Conservation (phyloP, 805 yeast species). For the Cyberlindnera xylosilytica region DNA sequence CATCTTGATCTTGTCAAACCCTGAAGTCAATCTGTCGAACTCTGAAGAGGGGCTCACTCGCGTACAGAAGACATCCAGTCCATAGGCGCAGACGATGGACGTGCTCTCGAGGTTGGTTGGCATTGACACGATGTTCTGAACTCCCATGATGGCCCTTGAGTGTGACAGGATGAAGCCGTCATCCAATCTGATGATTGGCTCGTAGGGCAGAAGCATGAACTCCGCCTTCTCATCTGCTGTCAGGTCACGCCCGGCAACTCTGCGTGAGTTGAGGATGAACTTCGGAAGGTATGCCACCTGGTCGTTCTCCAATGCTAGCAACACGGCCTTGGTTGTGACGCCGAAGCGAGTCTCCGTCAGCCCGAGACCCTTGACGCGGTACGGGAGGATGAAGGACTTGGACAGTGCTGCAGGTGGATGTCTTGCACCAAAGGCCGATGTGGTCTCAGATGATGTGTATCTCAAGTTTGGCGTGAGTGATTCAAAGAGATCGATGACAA, state of each 20-base stretch:
- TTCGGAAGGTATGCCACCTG: constrained; percentile 72
- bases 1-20: constrained; percentile 67
- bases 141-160: constrained; percentile 37
- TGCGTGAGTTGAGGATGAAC: constrained; percentile 60
- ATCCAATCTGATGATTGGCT: constrained; percentile 53
- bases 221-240: constrained; percentile 52
- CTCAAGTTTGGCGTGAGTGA: constrained; percentile 51
- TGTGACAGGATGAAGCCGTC: constrained; percentile 52
- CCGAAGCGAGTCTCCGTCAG: constrained; percentile 61
- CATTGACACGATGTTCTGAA: constrained; percentile 38
- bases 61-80: constrained; percentile 75
- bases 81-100: constrained; percentile 60
- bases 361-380: constrained; percentile 47
- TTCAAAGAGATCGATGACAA: constrained; percentile 78
- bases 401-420: constrained; percentile 44
- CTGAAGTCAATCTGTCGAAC: constrained; percentile 68
- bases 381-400: constrained; percentile 63
- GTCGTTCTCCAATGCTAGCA: constrained; percentile 58
- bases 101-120: constrained; percentile 83
- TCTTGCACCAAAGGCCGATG: constrained; percentile 32
- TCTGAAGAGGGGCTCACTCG: constrained; percentile 76
- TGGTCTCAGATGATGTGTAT: constrained; percentile 23
- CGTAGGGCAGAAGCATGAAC: constrained; percentile 60
- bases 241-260: constrained; percentile 55
- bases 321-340: constrained; percentile 62